A percentile compares a stretch with the other conserved stretches of the same genome.
These are phyloP conservation scores for Botrytis fabae DNA, from an alignment of 2,329 filamentous ascomycete species.

Conservation along the genomic window DNA sequence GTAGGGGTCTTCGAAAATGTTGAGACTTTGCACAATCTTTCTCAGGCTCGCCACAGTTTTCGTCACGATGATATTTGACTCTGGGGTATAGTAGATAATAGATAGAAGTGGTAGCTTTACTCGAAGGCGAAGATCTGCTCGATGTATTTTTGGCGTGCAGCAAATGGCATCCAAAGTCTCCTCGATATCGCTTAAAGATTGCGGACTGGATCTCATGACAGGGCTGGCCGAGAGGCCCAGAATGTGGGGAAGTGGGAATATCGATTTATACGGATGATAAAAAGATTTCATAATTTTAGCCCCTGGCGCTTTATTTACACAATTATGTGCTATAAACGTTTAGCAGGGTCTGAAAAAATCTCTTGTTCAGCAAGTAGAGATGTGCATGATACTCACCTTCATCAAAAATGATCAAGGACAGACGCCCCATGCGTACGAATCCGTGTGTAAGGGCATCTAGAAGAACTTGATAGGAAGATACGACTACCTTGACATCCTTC, in stretches of 20 bases:
- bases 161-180: constrained; percentile 57
- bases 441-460: constrained; percentile 62
- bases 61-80: constrained; percentile 19
- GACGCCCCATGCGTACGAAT: constrained; percentile 55
- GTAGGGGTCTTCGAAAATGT: constrained; percentile 63
- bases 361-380: background rate
- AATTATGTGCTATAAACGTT: constrained; percentile 39
- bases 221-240: constrained; percentile 41
- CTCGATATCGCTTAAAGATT: constrained; percentile 45
- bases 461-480: constrained; percentile 62
- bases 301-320: constrained; percentile 37
- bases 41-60: constrained; percentile 31
- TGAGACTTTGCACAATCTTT: constrained; percentile 43
- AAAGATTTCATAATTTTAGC: constrained; percentile 39
- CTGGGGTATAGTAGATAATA: constrained; percentile 28
- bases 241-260: constrained; percentile 35
- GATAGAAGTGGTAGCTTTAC: constrained; percentile 36
- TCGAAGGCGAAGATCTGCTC: constrained; percentile 47
- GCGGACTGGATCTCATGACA: constrained; percentile 37
- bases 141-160: constrained; percentile 55
- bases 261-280: constrained; percentile 35
- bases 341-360: background rate
- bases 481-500: constrained; percentile 55
- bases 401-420: constrained; percentile 65
- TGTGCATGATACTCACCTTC: constrained; percentile 51